These are phyloP conservation scores for Penicillium polonicum DNA, from an alignment of 2,329 filamentous ascomycete species.

Conservation along the genomic window DNA sequence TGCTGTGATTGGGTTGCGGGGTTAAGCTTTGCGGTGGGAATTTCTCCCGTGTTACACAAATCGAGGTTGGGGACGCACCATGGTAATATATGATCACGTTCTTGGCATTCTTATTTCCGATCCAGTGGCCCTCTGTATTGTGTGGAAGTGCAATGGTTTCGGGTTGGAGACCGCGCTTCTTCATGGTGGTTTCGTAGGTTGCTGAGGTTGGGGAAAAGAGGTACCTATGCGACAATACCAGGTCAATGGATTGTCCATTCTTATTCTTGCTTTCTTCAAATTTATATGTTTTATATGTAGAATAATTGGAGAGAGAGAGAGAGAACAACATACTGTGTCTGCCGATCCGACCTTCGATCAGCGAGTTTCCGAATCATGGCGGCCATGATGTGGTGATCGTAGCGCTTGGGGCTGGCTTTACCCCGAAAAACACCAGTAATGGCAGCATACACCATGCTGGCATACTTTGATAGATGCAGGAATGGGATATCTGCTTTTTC, in stretches of 20 bases:
- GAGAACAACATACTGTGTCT: conserved; percentile 34
- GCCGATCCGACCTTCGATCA: conserved; percentile 25
- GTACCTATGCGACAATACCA: conserved; percentile 20
- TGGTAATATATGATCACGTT: conserved; percentile 42
- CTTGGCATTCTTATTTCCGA: conserved; percentile 42
- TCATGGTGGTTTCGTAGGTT: conserved; percentile 28
- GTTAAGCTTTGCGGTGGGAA: not conserved
- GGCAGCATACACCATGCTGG: conserved; percentile 29
- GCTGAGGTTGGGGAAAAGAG: conserved; percentile 25
- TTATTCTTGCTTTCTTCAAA: not conserved
- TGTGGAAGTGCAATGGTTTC: conserved; percentile 34
- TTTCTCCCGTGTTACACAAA: conserved; percentile 2
- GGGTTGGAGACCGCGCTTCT: conserved; percentile 26
- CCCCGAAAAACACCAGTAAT: conserved; percentile 43
- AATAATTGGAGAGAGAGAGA: no score
- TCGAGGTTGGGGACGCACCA: conserved; percentile 24
- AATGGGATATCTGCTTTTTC: conserved; percentile 37
- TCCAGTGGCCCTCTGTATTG: conserved; percentile 37
- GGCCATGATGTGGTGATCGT: conserved; percentile 36
- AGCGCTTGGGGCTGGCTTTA: conserved; percentile 35
- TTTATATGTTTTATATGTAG: not conserved
- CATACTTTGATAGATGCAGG: conserved; percentile 27
- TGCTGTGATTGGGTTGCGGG: not conserved
- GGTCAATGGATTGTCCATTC: not conserved
- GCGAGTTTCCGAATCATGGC: conserved; percentile 32